Evolutionary conservation across 495 filamentous ascomycete genomes (phyloP).

Genomic region (Beverwykella pulmonaria): DNA sequence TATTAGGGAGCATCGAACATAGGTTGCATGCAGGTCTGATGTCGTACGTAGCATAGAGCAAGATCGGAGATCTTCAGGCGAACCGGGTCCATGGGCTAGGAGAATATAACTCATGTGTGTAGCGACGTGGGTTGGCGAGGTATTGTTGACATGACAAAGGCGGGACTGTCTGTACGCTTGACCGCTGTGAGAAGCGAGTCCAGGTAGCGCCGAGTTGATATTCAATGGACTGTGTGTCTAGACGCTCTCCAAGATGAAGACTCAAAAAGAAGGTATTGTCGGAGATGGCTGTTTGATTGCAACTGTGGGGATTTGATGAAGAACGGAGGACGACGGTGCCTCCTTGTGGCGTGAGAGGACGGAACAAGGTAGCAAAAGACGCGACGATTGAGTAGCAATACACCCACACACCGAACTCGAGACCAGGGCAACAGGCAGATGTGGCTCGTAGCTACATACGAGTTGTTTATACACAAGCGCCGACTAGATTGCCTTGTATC

Average conservation of each 20-base stretch:
- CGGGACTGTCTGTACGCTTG: background rate
- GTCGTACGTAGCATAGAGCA: background rate
- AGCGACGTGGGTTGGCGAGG: conserved; percentile 4
- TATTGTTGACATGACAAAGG: background rate
- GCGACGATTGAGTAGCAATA: conserved; percentile 17
- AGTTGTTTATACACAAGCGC: conserved; percentile 11
- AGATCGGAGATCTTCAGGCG: conserved; percentile 9
- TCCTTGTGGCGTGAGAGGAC: conserved; percentile 9
- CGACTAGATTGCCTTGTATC: conserved; percentile 13
- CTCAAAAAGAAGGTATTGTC: background rate
- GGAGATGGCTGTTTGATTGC: conserved; percentile 4
- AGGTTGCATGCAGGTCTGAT: too few relatives aligned
- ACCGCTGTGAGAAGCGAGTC: background rate
- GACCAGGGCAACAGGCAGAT: background rate
- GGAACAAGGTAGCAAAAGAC: background rate
- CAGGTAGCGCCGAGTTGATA: background rate
- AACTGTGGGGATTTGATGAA: conserved; percentile 14
- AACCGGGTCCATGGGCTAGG: conserved; percentile 18
- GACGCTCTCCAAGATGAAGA: background rate
- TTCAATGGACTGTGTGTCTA: background rate
- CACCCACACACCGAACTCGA: background rate
- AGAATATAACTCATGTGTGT: background rate
- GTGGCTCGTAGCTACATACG: conserved; percentile 9
- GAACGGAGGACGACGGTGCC: background rate
- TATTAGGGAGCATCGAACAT: background rate